phyloP scores from a whole-genome alignment of 2,329 filamentous ascomycete species.

The Exophiala sp. region DNA sequence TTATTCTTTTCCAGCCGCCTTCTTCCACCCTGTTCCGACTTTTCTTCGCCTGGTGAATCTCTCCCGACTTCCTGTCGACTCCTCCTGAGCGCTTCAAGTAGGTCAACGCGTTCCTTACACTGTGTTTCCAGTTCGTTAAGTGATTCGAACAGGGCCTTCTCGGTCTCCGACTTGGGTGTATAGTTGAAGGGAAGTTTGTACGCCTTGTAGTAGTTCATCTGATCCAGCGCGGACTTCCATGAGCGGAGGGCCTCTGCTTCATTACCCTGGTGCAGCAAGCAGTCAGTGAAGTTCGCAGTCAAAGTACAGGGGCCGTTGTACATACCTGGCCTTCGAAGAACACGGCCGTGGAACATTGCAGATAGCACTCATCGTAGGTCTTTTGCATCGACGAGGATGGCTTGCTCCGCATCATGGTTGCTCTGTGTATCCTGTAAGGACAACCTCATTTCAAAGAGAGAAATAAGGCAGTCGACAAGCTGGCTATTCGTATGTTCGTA shows the following conservation, averaged over 20 bases:
- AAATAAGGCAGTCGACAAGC: neutral
- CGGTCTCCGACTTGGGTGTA: slow-evolving; percentile 69
- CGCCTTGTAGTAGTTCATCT: slow-evolving; percentile 80
- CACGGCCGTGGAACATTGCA: slow-evolving; percentile 89
- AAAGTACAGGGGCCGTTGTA: slow-evolving; percentile 36
- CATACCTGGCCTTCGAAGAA: slow-evolving; percentile 94
- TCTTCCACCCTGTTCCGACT: slow-evolving; percentile 20
- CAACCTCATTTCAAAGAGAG: slow-evolving; percentile 13
- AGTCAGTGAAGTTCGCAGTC: neutral
- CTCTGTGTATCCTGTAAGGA: slow-evolving; percentile 4
- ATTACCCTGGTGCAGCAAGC: slow-evolving; percentile 60
- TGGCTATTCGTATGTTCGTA: neutral
- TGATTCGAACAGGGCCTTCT: slow-evolving; percentile 74
- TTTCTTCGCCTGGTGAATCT: slow-evolving; percentile 21
- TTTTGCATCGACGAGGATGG: slow-evolving; percentile 76
- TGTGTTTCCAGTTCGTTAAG: slow-evolving; percentile 78
- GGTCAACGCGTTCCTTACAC: slow-evolving; percentile 86
- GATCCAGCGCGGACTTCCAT: slow-evolving; percentile 81
- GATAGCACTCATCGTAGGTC: slow-evolving; percentile 93
- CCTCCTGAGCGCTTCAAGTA: slow-evolving; percentile 72
- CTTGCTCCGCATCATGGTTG: slow-evolving; percentile 50
- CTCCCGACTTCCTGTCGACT: slow-evolving; percentile 45
- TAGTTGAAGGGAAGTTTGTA: slow-evolving; percentile 66
- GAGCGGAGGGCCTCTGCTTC: slow-evolving; percentile 83
- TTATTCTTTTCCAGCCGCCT: slow-evolving; percentile 26